A percentile compares a stretch with the other conserved stretches of the same genome.
Conservation (phyloP, 148 eudicot species). For the Linanthus parryae region DNA sequence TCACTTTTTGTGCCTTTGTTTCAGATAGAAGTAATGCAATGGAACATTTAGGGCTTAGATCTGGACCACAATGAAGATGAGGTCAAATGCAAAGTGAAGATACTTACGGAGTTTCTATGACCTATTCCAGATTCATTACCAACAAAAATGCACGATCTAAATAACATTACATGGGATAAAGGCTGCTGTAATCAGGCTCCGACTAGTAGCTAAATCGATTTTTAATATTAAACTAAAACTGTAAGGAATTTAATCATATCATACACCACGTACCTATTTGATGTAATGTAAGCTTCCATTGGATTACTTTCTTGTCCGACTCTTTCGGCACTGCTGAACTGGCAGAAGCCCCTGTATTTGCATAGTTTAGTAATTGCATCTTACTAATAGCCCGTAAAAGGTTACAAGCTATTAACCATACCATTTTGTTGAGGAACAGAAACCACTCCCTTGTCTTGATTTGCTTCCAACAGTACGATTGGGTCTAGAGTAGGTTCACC, state of each 20-base stretch:
- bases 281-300: conserved; percentile 87
- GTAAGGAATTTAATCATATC: not conserved
- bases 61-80: too few species aligned
- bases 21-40: too few species aligned
- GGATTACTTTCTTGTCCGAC: conserved; percentile 51
- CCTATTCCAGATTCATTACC: too few species aligned
- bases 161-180: too few species aligned
- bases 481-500: conserved; percentile 79
- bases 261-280: conserved; percentile 69
- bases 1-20: too few species aligned
- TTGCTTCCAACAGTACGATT: conserved; percentile 56
- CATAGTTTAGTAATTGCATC: conserved; percentile 3
- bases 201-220: too few species aligned
- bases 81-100: too few species aligned
- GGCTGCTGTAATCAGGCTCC: too few species aligned
- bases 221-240: too few species aligned
- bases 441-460: conserved; percentile 14
- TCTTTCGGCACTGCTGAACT: conserved; percentile 5
- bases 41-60: too few species aligned
- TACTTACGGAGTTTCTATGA: too few species aligned
- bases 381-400: not conserved
- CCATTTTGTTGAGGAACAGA: conserved; percentile 22
- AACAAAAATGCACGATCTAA: too few species aligned
- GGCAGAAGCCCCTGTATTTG: not conserved
- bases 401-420: conserved; percentile 12